These are phyloP conservation scores for Tolypocladium endophyticum DNA, from an alignment of 2,329 filamentous ascomycete species.

Conservation along the genomic window DNA sequence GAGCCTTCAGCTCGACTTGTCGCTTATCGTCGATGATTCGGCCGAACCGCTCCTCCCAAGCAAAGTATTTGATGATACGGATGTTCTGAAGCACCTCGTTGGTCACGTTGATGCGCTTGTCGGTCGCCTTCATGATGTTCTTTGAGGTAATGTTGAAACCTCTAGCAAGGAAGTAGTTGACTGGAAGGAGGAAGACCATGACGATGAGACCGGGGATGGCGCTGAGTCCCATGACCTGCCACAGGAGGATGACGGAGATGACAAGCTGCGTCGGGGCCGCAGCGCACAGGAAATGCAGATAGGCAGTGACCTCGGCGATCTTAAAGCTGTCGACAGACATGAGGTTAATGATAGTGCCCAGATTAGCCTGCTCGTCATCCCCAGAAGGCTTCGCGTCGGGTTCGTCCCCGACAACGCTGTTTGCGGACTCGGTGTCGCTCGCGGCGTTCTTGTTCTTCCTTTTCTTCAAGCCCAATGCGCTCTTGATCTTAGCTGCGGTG, in stretches of 20 bases:
- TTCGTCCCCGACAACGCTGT: conserved; percentile 22
- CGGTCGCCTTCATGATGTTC: conserved; percentile 82
- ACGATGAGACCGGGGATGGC: conserved; percentile 87
- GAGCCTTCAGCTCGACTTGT: conserved; percentile 60
- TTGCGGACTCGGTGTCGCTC: conserved; percentile 22
- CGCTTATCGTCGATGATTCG: conserved; percentile 84
- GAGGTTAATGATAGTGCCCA: conserved; percentile 97
- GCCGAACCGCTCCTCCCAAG: conserved; percentile 90
- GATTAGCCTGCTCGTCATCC: conserved; percentile 68
- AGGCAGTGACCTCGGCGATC: conserved; percentile 87
- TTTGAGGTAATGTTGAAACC: conserved; percentile 83
- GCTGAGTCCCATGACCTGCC: conserved; percentile 82
- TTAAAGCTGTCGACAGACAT: conserved; percentile 99
- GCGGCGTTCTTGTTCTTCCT: conserved; percentile 35
- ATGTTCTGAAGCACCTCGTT: conserved; percentile 98
- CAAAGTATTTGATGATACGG: conserved; percentile 98
- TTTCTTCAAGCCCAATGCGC: conserved; percentile 51
- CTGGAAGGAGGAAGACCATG: conserved; percentile 77
- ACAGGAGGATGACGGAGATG: conserved; percentile 72
- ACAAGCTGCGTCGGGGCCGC: conserved; percentile 81
- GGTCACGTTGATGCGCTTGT: conserved; percentile 90
- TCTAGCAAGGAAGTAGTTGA: conserved; percentile 82
- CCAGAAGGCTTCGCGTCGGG: conserved; percentile 22
- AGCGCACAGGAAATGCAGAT: conserved; percentile 92
- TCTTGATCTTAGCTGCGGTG: conserved; percentile 39